Base-by-base conservation (phyloP, 805 yeast genomes). In the Hanseniaspora lindneri region DNA sequence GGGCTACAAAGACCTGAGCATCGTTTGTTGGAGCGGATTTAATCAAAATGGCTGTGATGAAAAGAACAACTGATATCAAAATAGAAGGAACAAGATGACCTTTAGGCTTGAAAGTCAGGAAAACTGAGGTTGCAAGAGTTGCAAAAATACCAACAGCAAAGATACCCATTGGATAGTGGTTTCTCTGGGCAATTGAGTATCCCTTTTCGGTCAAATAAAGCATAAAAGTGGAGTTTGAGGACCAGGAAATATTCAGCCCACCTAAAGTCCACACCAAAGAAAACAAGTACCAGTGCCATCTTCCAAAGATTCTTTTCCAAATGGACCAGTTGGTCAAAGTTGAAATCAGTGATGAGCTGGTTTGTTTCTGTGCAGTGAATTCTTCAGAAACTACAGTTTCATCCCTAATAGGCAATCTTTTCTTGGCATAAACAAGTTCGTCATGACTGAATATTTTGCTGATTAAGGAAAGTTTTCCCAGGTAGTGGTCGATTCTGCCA, bases 251-350 rank as follows among this genome's bases (percentile, higher is more conserved):
- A 52, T 70, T 71, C 49, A 69, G 71, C 52, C 76, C 77, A 17
- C 74, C 76, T 23, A 72, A 57, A 1, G 68, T 61, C 79, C 79
- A 76, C 9, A 74, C 67, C 9, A 72, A 54, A 9, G 75, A 68
- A 52, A 76, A 74, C 33, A 73, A 57, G 66, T 74, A 77, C 73
- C 72, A 72, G 57, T 74, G 78, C 80, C 80, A 77, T 41, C 71
- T 64, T 4, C 69, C 68, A 30, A 70, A 46, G 1, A 74, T 76
- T 55, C 75, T 66, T 48, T 67, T 68, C 39, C 73, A 39, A 7
- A 70, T 63, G 14, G 61, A 53, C 66, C 66, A 58, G 40, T 63
- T 72, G 58, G 42, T 44, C 16, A 44, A 24, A 14, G 37, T 44
- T 13, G 41, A 13, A 5, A 44, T 29, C 11, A 44, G 33, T 30